phyloP scores from a whole-genome alignment of 106 monocot species.

The Platanthera guangdongensis region DNA sequence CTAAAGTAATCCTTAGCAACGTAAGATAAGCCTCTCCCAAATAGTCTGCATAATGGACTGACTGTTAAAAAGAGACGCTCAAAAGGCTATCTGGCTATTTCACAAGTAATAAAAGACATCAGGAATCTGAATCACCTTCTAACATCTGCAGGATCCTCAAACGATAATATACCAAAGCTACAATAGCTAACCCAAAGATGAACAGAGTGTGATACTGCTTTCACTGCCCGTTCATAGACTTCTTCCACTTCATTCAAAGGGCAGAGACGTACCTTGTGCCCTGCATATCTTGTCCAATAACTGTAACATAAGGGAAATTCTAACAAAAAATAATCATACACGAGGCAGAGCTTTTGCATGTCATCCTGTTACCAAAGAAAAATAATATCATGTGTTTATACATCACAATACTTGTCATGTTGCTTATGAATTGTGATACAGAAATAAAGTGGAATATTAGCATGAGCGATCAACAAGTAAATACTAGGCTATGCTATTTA shows the following conservation, averaged over 20 bases:
- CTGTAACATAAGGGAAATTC: slow-evolving; percentile 82
- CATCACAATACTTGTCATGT: not conserved
- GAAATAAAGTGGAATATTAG: not conserved
- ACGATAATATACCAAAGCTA: slow-evolving; percentile 41
- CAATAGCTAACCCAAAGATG: slow-evolving; percentile 81
- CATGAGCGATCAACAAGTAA: not conserved
- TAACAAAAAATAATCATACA: slow-evolving; percentile 61
- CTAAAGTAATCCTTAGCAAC: slow-evolving; percentile 75
- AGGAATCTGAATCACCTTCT: slow-evolving; percentile 44
- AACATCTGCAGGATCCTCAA: slow-evolving; percentile 70
- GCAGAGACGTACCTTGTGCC: slow-evolving; percentile 39
- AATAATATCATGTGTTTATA: not conserved
- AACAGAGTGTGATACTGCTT: slow-evolving; percentile 50
- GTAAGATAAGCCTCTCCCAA: slow-evolving; percentile 61
- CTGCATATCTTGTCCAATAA: slow-evolving; percentile 77
- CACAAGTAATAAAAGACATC: not conserved
- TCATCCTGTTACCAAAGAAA: slow-evolving; percentile 46
- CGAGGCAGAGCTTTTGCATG: slow-evolving; percentile 30
- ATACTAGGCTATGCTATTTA: not conserved
- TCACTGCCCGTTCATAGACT: slow-evolving; percentile 69
- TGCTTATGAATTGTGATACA: not conserved
- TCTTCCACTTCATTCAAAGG: slow-evolving; percentile 38
- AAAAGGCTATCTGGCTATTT: not conserved
- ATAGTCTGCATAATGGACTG: slow-evolving; percentile 42
- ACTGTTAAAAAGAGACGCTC: not conserved